Percentiles rank a stretch among this genome's conserved stretches.
phyloP scores from a whole-genome alignment of 176 grass and related monocot genomes.

The Carex parvula region DNA sequence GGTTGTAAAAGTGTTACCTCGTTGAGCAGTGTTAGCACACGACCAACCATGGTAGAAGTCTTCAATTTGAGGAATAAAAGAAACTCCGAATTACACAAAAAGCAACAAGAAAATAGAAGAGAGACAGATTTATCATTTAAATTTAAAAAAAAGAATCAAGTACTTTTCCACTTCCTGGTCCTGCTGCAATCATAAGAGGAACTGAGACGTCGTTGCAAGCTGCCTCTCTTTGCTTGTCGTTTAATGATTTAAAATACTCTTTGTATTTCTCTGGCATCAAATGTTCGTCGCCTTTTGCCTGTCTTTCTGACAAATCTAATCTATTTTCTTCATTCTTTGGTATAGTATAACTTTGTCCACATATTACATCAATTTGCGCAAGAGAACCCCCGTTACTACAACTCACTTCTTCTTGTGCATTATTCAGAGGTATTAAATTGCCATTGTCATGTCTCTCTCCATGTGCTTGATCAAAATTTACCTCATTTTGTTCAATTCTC shows the following conservation, averaged over 20 bases:
- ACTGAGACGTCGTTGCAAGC: constrained; percentile 68
- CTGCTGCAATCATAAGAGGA: constrained; percentile 80
- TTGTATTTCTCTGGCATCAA: constrained; percentile 57
- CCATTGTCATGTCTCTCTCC: neutral
- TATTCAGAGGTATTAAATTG: constrained; percentile 2
- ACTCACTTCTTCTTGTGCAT: constrained; percentile 13
- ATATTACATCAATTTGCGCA: neutral
- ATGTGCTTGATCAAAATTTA: neutral
- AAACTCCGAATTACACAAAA: neutral
- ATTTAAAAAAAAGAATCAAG: neutral
- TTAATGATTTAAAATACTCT: constrained; percentile 79
- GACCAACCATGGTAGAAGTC: constrained; percentile 96
- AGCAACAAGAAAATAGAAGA: constrained; percentile 16
- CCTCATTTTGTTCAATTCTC: neutral
- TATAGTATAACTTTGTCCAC: neutral
- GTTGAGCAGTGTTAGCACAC: constrained; percentile 82
- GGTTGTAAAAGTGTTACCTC: constrained; percentile 50
- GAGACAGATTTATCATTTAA: constrained; percentile 8
- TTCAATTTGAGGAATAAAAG: constrained; percentile 31
- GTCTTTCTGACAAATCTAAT: constrained; percentile 15
- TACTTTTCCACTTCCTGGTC: constrained; percentile 95
- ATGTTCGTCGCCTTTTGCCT: constrained; percentile 31
- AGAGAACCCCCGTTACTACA: neutral
- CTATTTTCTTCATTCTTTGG: neutral
- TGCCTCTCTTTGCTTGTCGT: constrained; percentile 69